A percentile compares a stretch with the other conserved stretches of the same genome.
phyloP scores from a whole-genome alignment of 1,139 yeast species.

The Geotrichum bryndzae region DNA sequence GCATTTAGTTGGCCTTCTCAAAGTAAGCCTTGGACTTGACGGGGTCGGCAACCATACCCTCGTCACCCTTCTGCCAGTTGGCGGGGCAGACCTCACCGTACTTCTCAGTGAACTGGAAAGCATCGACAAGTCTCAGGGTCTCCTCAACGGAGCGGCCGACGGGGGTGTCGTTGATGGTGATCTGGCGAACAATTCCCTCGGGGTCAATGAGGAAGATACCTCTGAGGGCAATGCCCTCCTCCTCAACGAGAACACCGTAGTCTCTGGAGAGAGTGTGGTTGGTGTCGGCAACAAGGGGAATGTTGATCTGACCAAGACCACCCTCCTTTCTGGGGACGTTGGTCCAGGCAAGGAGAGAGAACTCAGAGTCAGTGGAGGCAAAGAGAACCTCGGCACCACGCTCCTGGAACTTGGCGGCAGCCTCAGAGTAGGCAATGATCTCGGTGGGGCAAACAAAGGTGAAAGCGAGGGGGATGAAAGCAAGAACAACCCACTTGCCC shows the following conservation, averaged over 20 bases:
- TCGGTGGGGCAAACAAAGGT: constrained; percentile 99
- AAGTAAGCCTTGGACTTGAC: constrained; percentile 79
- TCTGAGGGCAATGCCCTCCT: constrained; percentile 94
- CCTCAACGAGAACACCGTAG: constrained; percentile 95
- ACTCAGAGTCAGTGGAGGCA: constrained; percentile 97
- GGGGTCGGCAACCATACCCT: constrained; percentile 87
- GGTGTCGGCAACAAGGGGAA: constrained; percentile 93
- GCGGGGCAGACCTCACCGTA: constrained; percentile 99
- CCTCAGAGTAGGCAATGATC: constrained; percentile 96
- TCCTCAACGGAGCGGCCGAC: constrained; percentile 98
- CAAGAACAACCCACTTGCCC: constrained; percentile 96
- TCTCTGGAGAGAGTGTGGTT: constrained; percentile 91
- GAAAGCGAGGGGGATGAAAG: constrained; percentile 97
- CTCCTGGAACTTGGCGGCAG: constrained; percentile 79
- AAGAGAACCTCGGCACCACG: constrained; percentile 85
- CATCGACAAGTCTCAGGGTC: constrained; percentile 93
- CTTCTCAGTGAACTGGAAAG: constrained; percentile 98
- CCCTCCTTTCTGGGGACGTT: constrained; percentile 94
- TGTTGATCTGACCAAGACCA: constrained; percentile 92
- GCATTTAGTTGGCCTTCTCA: constrained; percentile 44
- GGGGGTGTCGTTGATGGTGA: constrained; percentile 95
- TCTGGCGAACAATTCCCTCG: constrained; percentile 87
- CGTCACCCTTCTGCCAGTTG: constrained; percentile 97
- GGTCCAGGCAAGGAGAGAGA: constrained; percentile 96
- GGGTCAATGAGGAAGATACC: constrained; percentile 98